Percentiles rank a stretch among this genome's conserved stretches.
Evolutionary conservation across 352 stramenopile genomes (phyloP).

Genomic region (Globisporangium acanthophoron): DNA sequence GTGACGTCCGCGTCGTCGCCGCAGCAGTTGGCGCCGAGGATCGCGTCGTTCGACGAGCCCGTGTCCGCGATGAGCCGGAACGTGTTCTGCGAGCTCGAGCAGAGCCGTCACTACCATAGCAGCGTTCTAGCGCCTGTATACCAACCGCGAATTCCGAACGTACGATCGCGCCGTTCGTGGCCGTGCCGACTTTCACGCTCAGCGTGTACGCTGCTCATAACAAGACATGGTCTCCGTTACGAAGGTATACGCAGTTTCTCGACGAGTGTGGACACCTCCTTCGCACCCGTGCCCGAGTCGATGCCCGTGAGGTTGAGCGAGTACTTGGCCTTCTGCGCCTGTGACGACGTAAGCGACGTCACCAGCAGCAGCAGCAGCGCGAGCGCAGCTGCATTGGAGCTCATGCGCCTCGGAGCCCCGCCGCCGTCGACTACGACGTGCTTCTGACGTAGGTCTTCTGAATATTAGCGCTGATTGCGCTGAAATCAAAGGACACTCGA

Average conservation of each 20-base stretch:
- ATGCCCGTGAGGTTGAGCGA: slow-evolving; percentile 31
- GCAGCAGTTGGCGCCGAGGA: slow-evolving; percentile 62
- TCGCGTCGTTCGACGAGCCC: slow-evolving; percentile 75
- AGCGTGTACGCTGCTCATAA: slow-evolving; percentile 23
- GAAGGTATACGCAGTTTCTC: background rate
- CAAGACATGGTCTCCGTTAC: too few relatives aligned
- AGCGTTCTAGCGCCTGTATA: background rate
- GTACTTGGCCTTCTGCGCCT: slow-evolving; percentile 24
- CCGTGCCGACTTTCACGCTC: slow-evolving; percentile 22
- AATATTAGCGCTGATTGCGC: too few relatives aligned
- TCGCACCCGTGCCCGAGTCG: slow-evolving; percentile 24
- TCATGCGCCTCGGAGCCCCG: background rate
- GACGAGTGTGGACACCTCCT: too few relatives aligned
- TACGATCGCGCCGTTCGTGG: slow-evolving; percentile 13
- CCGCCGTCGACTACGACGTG: background rate
- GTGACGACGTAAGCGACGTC: background rate
- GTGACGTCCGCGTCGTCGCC: slow-evolving; percentile 30
- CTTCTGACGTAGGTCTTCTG: too few relatives aligned
- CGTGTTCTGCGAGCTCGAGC: slow-evolving; percentile 30
- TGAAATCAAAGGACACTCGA: too few relatives aligned
- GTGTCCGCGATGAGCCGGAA: slow-evolving; percentile 81
- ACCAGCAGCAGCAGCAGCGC: background rate
- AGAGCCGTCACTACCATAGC: background rate
- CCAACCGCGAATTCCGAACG: background rate
- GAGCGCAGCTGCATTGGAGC: background rate